Conservation (phyloP, 345 rosid species). For the Corchorus olitorius region DNA sequence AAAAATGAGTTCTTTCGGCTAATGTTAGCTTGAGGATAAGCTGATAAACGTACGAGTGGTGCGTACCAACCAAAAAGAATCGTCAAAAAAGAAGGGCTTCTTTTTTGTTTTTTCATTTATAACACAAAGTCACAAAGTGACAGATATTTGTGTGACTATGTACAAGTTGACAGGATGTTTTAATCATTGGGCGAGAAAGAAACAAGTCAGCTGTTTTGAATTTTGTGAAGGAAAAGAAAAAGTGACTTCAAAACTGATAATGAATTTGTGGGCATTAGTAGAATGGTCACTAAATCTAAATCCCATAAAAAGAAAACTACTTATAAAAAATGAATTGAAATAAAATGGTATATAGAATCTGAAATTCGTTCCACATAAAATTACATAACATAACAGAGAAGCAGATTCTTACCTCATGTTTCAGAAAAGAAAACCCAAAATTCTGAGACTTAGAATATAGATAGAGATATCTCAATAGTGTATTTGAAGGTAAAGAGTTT, state of each 20-base stretch:
- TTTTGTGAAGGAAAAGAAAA: background rate
- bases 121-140: background rate
- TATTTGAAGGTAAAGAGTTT: too few relatives aligned
- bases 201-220: background rate
- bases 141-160: background rate
- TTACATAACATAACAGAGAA: background rate
- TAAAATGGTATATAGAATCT: background rate
- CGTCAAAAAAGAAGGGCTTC: background rate
- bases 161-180: slow-evolving; percentile 16
- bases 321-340: background rate
- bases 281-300: background rate
- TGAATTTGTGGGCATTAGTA: slow-evolving; percentile 2
- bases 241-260: background rate
- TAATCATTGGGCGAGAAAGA: background rate
- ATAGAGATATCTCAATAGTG: too few relatives aligned
- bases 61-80: slow-evolving; percentile 34
- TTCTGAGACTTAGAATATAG: too few relatives aligned
- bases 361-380: background rate
- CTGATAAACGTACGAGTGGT: slow-evolving; percentile 5
- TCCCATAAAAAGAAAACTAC: background rate
- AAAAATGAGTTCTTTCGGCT: background rate
- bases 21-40: slow-evolving; percentile 15
- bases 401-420: background rate
- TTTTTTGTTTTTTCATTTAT: background rate
- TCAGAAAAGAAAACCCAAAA: too few relatives aligned